Conservation (phyloP, 257 asterid genomes). For the Gardenia jasminoides region DNA sequence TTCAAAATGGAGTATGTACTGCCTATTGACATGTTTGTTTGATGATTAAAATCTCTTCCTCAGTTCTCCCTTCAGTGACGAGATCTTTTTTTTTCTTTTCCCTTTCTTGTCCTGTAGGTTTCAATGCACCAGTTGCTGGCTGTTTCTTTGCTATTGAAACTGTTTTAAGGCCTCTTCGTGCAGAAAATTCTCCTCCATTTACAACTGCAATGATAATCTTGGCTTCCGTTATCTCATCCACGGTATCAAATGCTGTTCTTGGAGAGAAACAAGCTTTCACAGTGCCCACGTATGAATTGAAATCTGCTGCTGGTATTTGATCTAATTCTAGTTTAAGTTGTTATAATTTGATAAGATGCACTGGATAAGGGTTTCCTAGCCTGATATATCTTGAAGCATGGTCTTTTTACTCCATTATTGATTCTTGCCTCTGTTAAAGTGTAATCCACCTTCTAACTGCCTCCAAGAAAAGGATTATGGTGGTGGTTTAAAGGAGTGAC, state of each 20-base stretch:
- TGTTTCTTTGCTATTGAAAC: constrained; percentile 99
- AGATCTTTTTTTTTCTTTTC: background rate
- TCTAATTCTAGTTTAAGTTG: constrained; percentile 59
- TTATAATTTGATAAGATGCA: constrained; percentile 20
- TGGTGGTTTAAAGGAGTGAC: background rate
- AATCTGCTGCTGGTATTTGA: constrained; percentile 99
- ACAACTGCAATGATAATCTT: constrained; percentile 98
- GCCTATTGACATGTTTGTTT: background rate
- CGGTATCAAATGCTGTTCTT: constrained; percentile 97
- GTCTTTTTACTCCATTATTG: constrained; percentile 8
- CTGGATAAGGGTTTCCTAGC: constrained; percentile 8
- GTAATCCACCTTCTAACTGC: background rate
- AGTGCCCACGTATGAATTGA: constrained; percentile 99
- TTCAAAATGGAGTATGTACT: background rate
- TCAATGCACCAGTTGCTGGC: constrained; percentile 99
- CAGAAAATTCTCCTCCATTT: constrained; percentile 99
- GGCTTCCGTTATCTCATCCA: constrained; percentile 96
- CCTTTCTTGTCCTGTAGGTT: constrained; percentile 50
- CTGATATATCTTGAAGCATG: constrained; percentile 14
- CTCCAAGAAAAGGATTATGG: background rate
- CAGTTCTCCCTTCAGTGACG: background rate
- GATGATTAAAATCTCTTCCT: background rate
- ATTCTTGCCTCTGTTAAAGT: constrained; percentile 1
- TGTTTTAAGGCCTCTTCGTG: constrained; percentile 94
- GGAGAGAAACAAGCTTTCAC: constrained; percentile 98